These are phyloP conservation scores for Blastocystis sp. DNA, from an alignment of 352 stramenopile genomes.

Conservation along the genomic window DNA sequence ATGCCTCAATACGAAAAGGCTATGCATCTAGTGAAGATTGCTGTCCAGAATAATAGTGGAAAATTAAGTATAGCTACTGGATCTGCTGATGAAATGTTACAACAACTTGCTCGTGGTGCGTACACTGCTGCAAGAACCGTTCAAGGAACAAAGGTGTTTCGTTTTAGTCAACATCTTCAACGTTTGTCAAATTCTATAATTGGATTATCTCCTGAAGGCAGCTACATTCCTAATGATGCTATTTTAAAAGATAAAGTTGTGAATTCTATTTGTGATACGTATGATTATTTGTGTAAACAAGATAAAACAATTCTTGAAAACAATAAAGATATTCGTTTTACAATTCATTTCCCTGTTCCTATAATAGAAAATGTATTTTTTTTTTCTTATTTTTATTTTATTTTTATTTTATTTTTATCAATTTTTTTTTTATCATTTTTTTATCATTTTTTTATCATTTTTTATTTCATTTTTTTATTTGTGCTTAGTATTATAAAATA, in stretches of 20 bases:
- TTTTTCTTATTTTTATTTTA: not conserved
- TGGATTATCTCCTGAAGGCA: constrained; percentile 14
- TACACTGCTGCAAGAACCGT: constrained; percentile 32
- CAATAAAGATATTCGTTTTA: constrained; percentile 26
- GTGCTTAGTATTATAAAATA: too few relatives aligned
- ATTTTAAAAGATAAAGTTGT: constrained; percentile 11
- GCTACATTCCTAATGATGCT: constrained; percentile 28
- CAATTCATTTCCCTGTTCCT: constrained; percentile 18
- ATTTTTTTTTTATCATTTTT: too few relatives aligned
- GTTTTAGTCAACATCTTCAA: constrained; percentile 20
- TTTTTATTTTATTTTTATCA: too few relatives aligned
- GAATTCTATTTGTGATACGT: constrained; percentile 8
- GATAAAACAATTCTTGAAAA: constrained; percentile 4
- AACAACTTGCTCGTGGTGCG: too few relatives aligned
- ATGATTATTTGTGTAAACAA: constrained; percentile 20
- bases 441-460: not conserved
- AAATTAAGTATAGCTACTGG: too few relatives aligned
- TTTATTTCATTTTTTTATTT: too few relatives aligned
- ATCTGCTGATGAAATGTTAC: too few relatives aligned
- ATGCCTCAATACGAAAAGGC: too few relatives aligned
- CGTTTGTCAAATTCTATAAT: constrained; percentile 22
- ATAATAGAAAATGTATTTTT: constrained; percentile 2
- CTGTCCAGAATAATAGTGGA: too few relatives aligned
- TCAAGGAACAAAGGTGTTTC: constrained; percentile 18
- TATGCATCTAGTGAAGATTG: too few relatives aligned